Base-by-base conservation (phyloP, 2,329 filamentous ascomycete species). In the Aspergillus sp. region DNA sequence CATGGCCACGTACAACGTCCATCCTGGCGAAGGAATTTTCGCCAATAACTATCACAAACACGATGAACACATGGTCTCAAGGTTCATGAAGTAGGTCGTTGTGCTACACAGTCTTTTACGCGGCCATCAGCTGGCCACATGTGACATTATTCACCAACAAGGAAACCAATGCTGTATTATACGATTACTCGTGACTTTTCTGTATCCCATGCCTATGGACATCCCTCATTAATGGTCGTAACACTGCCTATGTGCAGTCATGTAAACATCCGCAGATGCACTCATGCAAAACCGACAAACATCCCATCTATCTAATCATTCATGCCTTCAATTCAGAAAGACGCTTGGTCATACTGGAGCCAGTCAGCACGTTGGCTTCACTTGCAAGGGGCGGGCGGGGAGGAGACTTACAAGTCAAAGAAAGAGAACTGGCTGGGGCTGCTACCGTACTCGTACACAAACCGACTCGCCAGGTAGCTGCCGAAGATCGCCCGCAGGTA, bases 401-500 rank as follows among this genome's bases (percentile, higher is more conserved):
- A 38, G n/a, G 32, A 54, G n/a, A 87, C 88, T 84, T 78, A 92
- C 89, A 97, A 99, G 71, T 95, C 90, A 75, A 95, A 99, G 81
- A 99, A 99, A 36, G 93, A 91, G 77, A 99, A 97, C 67, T 96
- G 93, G 77, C 88, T 94, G 4, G 94, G 92, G 60, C 84, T 87
- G 70, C 91, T 92, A 65, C 94, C 94, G 70, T 93, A 94, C 71
- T 95, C 85, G 73, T 99, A 99, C 38, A 99, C 90, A 71, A 99
- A 99, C 41, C 94, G 88, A 67, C 89, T 95, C 45, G 94, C 93
- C 61, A 99, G 80, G 75, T 93, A 96, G 70, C 89, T 95, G 62
- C 94, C 94, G 68, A 99, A 99, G 70, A 99, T 97, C 60, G 92
- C 88, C 60, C 91, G 85, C 57, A 99, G 83, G 70, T 99, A 99